Conservation (phyloP, 208 protist species). For the Novymonas esmeraldas region DNA sequence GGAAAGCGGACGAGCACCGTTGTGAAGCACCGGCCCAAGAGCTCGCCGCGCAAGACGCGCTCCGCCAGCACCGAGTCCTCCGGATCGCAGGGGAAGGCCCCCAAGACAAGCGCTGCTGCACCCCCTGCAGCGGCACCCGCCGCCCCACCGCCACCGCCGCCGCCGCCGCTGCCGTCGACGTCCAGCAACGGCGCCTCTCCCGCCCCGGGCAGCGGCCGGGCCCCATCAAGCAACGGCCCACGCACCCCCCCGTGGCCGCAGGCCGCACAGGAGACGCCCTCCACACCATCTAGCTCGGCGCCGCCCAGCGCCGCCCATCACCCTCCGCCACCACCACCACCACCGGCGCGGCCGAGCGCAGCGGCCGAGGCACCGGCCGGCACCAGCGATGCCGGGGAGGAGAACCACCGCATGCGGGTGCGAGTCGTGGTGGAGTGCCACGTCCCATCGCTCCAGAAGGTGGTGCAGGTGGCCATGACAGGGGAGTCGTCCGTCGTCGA, state of each 20-base stretch:
- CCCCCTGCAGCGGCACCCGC: neutral
- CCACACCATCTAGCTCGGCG: neutral
- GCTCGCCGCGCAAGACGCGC: neutral
- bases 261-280: constrained; percentile 4
- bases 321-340: neutral
- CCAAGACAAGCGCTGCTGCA: neutral
- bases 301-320: neutral
- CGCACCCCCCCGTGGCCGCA: neutral
- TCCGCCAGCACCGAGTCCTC: constrained; percentile 11
- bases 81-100: neutral
- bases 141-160: neutral
- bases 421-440: constrained; percentile 45
- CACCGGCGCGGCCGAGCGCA: neutral
- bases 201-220: constrained; percentile 2
- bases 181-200: neutral
- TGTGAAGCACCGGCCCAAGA: constrained; percentile 15
- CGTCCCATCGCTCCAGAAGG: constrained; percentile 45
- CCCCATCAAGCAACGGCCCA: neutral
- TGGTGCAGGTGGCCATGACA: constrained; percentile 39
- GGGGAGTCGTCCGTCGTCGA: constrained; percentile 62
- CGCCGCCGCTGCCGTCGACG: constrained; percentile 1
- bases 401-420: constrained; percentile 26
- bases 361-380: neutral
- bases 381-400: constrained; percentile 11
- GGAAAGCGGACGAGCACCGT: neutral